Percentiles rank a stretch among this genome's conserved stretches.
phyloP scores from a whole-genome alignment of 2,329 filamentous ascomycete genomes.

The Cadophora luteo-olivacea region DNA sequence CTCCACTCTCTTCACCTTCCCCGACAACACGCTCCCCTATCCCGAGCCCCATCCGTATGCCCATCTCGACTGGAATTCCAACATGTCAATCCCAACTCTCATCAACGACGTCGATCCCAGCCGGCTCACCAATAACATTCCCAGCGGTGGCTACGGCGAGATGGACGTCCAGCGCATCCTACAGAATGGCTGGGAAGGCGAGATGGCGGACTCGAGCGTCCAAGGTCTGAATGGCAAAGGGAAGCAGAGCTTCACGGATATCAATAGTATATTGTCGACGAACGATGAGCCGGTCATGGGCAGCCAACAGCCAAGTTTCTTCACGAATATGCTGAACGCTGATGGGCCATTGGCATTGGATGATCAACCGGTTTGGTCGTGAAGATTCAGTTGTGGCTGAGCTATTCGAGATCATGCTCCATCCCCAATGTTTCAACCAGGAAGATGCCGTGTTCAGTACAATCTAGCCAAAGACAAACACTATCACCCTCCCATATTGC shows the following conservation, averaged over 20 bases:
- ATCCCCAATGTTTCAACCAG: too few relatives aligned
- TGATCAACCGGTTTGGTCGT: slow-evolving; percentile 2
- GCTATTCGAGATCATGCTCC: background rate
- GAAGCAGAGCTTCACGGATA: slow-evolving; percentile 40
- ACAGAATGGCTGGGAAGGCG: slow-evolving; percentile 56
- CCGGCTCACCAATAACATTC: slow-evolving; percentile 32
- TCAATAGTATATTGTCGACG: slow-evolving; percentile 39
- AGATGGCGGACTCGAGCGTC: slow-evolving; percentile 23
- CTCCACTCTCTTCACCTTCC: slow-evolving; percentile 29
- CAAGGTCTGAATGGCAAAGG: slow-evolving; percentile 35
- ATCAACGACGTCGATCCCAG: background rate
- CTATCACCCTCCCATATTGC: too few relatives aligned
- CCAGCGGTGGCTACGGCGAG: slow-evolving; percentile 48
- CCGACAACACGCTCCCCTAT: slow-evolving; percentile 35
- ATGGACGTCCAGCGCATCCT: slow-evolving; percentile 68
- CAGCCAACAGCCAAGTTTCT: slow-evolving; percentile 33
- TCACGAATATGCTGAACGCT: slow-evolving; percentile 36
- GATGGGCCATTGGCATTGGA: slow-evolving; percentile 33
- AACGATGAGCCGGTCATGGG: slow-evolving; percentile 31
- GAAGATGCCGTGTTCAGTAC: too few relatives aligned
- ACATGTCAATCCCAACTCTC: slow-evolving; percentile 44
- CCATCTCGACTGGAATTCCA: slow-evolving; percentile 54
- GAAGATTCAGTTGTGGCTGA: background rate
- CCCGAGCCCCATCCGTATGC: slow-evolving; percentile 44
- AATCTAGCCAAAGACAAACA: too few relatives aligned